Evolutionary conservation across 75 land plant species (phyloP).

Genomic region (Sequoia sempervirens): DNA sequence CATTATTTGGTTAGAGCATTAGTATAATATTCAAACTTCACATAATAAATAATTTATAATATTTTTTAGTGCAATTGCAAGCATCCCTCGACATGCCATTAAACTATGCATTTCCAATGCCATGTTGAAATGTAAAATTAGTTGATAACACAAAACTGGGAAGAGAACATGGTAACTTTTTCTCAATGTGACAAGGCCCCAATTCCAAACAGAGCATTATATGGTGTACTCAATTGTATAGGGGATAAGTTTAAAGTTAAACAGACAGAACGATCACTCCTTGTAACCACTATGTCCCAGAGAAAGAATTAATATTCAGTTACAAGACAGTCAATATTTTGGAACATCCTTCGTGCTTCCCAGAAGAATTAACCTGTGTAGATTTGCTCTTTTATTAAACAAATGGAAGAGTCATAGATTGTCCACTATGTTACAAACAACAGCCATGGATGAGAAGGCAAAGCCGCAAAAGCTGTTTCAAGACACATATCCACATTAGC

Average conservation of each 20-base stretch:
- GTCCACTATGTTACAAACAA: not conserved
- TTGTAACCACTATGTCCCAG: not conserved
- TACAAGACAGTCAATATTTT: not conserved
- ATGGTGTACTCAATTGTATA: not conserved
- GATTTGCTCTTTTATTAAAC: not conserved
- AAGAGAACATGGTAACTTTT: not conserved
- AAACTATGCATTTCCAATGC: too few relatives aligned
- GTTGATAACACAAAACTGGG: not conserved
- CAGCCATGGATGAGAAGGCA: not conserved
- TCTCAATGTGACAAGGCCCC: not conserved
- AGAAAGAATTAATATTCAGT: not conserved
- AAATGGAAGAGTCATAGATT: not conserved
- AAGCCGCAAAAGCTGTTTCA: not conserved
- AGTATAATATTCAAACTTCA: too few relatives aligned
- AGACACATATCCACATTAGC: not conserved
- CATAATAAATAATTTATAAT: too few relatives aligned
- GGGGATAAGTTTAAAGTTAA: not conserved
- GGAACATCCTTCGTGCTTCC: not conserved
- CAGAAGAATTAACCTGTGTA: not conserved
- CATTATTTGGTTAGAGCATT: too few relatives aligned
- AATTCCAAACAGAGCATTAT: not conserved
- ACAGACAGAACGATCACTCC: not conserved
- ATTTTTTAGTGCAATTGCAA: not conserved
- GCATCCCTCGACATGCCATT: not conserved
- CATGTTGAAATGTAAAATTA: too few relatives aligned